These are phyloP conservation scores for Spiromastix sp. DNA, from an alignment of 2,329 filamentous ascomycete species.

Conservation along the genomic window DNA sequence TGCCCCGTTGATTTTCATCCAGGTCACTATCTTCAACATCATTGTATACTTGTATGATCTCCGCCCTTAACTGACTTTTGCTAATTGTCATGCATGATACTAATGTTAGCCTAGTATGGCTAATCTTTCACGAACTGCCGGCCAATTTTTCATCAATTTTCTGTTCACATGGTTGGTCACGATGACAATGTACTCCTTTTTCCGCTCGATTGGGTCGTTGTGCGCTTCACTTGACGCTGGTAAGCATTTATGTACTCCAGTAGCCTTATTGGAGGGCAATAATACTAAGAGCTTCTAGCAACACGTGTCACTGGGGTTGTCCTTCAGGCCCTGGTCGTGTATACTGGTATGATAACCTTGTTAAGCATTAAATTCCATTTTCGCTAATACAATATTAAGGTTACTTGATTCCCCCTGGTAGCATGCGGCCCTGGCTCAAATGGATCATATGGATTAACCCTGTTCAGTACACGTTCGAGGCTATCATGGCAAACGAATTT, in stretches of 20 bases:
- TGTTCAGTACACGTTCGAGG: conserved; percentile 59
- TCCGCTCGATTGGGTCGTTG: conserved; percentile 40
- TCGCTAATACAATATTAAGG: conserved; percentile 27
- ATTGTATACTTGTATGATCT: conserved; percentile 46
- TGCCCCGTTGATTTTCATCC: conserved; percentile 46
- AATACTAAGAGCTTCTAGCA: conserved; percentile 16
- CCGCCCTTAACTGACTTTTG: conserved; percentile 4
- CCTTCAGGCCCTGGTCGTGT: conserved; percentile 46
- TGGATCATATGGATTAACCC: conserved; percentile 59
- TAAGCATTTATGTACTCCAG: conserved; percentile 13
- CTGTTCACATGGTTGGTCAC: conserved; percentile 46
- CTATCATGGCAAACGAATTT: conserved; percentile 61
- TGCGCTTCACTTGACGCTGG: conserved; percentile 40
- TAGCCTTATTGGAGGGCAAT: neutral
- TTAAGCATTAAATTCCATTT: neutral
- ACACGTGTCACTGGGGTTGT: conserved; percentile 40
- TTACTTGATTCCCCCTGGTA: conserved; percentile 50
- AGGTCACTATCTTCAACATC: conserved; percentile 49
- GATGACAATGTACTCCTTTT: conserved; percentile 46
- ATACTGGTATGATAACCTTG: conserved; percentile 32
- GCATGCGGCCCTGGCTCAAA: conserved; percentile 54
- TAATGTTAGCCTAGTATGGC: conserved; percentile 42
- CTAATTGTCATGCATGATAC: neutral
- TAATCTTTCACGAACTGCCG: conserved; percentile 44
- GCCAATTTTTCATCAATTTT: conserved; percentile 53